These are phyloP conservation scores for Bipolaris victoriae DNA, from an alignment of 2,329 filamentous ascomycete genomes.

Conservation along the genomic window DNA sequence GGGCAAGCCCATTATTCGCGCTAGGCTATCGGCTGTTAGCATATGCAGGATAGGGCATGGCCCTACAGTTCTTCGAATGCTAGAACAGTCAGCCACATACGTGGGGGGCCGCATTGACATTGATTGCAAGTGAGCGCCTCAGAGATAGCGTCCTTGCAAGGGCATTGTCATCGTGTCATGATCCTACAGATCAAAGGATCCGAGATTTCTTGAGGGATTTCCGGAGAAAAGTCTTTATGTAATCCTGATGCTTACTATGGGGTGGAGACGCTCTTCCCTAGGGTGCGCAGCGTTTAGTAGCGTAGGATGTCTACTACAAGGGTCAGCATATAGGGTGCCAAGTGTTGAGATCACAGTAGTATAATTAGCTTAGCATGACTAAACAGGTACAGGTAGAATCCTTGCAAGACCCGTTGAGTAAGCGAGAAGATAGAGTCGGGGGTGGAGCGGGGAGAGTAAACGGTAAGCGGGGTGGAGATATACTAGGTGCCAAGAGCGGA, in stretches of 20 bases:
- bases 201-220: background rate
- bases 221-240: constrained; percentile 4
- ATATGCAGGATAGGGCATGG: constrained; percentile 4
- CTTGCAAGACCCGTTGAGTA: background rate
- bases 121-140: background rate
- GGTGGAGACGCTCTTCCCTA: background rate
- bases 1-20: constrained; percentile 2
- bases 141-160: constrained; percentile 5
- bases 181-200: background rate
- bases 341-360: constrained; percentile 12
- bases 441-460: constrained; percentile 3
- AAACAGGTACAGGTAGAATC: background rate
- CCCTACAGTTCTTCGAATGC: background rate
- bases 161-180: constrained; percentile 1
- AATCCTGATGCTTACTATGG: constrained; percentile 9
- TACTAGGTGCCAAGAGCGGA: constrained; percentile 15
- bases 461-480: constrained; percentile 2
- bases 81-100: constrained; percentile 5
- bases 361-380: constrained; percentile 3
- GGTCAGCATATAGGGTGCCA: constrained; percentile 2
- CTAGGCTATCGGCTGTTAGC: constrained; percentile 8
- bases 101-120: constrained; percentile 1
- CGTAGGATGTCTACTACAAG: constrained; percentile 3
- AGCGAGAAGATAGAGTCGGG: background rate
- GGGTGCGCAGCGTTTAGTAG: constrained; percentile 4